A percentile compares a stretch with the other conserved stretches of the same genome.
Evolutionary conservation across 2,329 filamentous ascomycete genomes (phyloP).

Genomic region (Beauveria medogensis): DNA sequence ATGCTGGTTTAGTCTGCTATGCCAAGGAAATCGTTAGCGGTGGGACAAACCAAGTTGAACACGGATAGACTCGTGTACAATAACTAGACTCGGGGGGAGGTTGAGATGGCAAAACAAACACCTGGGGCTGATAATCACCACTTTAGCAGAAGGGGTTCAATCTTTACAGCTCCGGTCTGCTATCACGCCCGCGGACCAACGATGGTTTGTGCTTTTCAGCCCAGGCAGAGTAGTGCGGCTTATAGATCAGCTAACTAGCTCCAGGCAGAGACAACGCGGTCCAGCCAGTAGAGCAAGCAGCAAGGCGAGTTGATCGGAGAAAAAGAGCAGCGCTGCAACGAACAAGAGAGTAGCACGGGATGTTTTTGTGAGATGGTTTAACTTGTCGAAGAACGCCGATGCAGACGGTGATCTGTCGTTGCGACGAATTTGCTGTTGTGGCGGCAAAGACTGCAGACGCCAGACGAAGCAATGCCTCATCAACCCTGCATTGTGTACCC

Average conservation of each 20-base stretch:
- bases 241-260: background rate
- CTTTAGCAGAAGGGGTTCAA: background rate
- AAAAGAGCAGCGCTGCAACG: background rate
- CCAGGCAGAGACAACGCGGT: background rate
- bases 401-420: background rate
- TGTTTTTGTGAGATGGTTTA: background rate
- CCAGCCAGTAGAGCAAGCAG: background rate
- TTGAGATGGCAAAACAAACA: background rate
- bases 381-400: background rate
- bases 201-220: too few species aligned
- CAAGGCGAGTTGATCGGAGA: background rate
- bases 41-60: background rate
- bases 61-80: background rate
- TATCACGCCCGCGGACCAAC: background rate
- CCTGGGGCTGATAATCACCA: background rate
- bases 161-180: background rate
- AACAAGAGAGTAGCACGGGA: background rate
- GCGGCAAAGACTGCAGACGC: too few species aligned
- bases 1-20: background rate
- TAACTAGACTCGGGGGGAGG: background rate
- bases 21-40: background rate
- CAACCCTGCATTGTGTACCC: background rate
- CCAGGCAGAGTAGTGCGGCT: background rate
- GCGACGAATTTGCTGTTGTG: too few species aligned
- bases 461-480: too few species aligned